Percentiles rank a stretch among this genome's conserved stretches.
phyloP scores from a whole-genome alignment of 2,329 filamentous ascomycete species.

The Colletotrichum abscissum region DNA sequence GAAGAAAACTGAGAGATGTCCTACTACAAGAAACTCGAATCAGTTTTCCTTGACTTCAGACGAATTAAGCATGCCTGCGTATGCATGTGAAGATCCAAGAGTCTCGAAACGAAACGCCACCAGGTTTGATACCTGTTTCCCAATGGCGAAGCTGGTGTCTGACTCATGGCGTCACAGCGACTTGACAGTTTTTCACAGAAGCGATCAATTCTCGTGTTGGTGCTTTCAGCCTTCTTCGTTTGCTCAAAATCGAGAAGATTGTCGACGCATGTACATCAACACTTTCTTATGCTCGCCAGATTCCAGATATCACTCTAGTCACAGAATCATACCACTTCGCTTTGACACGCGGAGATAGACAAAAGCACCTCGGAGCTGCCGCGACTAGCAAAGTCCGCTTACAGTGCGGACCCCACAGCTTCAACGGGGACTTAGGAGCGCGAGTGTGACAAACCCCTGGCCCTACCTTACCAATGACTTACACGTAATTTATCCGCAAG shows the following conservation, averaged over 20 bases:
- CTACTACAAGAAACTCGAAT: not conserved
- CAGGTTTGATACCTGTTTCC: not conserved
- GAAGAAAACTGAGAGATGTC: not conserved
- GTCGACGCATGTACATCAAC: not conserved
- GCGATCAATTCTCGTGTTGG: not conserved
- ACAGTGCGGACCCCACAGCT: not conserved
- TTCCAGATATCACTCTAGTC: not conserved
- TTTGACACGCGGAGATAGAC: not conserved
- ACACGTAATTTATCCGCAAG: not conserved
- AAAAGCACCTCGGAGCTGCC: not conserved
- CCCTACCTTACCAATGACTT: not conserved
- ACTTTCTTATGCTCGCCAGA: not conserved
- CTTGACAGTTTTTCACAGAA: not conserved
- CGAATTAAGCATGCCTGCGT: not conserved
- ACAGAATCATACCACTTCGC: not conserved
- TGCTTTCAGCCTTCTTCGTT: not conserved
- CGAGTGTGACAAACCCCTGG: not conserved
- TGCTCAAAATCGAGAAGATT: not conserved
- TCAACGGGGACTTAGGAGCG: not conserved
- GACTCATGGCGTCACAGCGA: not conserved
- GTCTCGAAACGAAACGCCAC: not conserved
- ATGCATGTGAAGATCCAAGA: not conserved
- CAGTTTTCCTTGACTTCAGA: not conserved
- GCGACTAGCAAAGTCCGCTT: not conserved
- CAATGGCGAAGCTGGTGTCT: not conserved